phyloP scores from a whole-genome alignment of 768 basidiomycete genomes.

The Kwoniella sp. region DNA sequence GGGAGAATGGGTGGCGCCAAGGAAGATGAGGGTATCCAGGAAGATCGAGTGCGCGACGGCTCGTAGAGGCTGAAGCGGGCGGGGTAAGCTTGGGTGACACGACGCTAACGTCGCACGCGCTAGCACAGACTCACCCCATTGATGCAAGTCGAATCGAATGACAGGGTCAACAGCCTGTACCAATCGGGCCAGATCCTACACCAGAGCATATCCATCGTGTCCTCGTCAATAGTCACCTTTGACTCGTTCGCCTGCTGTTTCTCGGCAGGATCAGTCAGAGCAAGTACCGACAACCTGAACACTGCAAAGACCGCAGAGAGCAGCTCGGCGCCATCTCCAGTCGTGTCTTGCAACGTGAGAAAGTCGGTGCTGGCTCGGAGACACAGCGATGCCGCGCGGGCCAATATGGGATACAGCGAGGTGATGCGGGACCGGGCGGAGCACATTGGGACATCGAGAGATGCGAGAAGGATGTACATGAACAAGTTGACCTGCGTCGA shows the following conservation, averaged over 20 bases:
- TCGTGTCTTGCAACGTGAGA: conserved; percentile 22
- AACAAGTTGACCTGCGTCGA: conserved; percentile 27
- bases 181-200: conserved; percentile 33
- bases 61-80: conserved; percentile 30
- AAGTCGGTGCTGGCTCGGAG: conserved; percentile 29
- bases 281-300: conserved; percentile 19
- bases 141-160: conserved; percentile 23
- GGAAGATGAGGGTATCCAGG: conserved; percentile 32
- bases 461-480: conserved; percentile 23
- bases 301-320: conserved; percentile 22
- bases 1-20: conserved; percentile 11
- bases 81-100: too few relatives aligned
- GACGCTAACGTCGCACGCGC: too few relatives aligned
- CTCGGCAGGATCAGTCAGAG: neutral
- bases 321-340: conserved; percentile 29
- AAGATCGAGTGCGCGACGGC: conserved; percentile 30
- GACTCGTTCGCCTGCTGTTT: neutral
- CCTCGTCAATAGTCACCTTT: conserved; percentile 3
- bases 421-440: conserved; percentile 2
- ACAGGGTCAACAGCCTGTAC: conserved; percentile 25
- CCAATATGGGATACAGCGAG: conserved; percentile 26
- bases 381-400: conserved; percentile 19
- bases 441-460: conserved; percentile 1
- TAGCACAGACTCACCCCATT: conserved; percentile 33
- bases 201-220: conserved; percentile 27